These are phyloP conservation scores for Fusarium verticillioides DNA, from an alignment of 2,329 filamentous ascomycete genomes.

Conservation along the genomic window DNA sequence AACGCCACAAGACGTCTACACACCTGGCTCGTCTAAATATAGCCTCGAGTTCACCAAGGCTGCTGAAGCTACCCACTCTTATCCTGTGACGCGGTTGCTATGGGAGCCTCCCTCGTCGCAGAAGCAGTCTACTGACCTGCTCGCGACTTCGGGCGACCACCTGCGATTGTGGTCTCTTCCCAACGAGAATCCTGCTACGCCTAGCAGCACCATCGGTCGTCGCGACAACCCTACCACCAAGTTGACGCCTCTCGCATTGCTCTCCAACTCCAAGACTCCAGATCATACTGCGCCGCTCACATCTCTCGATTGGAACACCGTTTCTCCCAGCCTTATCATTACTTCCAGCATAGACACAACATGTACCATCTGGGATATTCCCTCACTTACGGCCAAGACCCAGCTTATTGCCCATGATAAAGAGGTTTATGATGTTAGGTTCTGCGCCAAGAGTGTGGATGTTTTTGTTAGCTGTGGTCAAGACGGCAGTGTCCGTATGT, in stretches of 20 bases:
- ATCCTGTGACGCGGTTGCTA: slow-evolving; percentile 92
- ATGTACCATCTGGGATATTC: slow-evolving; percentile 99
- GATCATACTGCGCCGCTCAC: slow-evolving; percentile 97
- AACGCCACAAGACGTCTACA: slow-evolving; percentile 74
- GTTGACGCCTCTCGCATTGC: slow-evolving; percentile 87
- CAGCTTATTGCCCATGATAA: slow-evolving; percentile 99
- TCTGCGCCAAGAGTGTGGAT: slow-evolving; percentile 98
- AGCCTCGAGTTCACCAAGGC: slow-evolving; percentile 91
- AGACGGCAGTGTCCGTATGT: slow-evolving; percentile 98
- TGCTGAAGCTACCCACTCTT: slow-evolving; percentile 96
- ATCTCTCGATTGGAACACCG: slow-evolving; percentile 96
- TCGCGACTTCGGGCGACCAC: slow-evolving; percentile 96
- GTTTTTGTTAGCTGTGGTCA: slow-evolving; percentile 98
- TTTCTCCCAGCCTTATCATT: slow-evolving; percentile 96
- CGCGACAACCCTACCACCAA: slow-evolving; percentile 75
- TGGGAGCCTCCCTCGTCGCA: slow-evolving; percentile 97
- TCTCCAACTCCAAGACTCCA: slow-evolving; percentile 98
- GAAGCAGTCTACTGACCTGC: slow-evolving; percentile 93
- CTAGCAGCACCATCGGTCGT: slow-evolving; percentile 75
- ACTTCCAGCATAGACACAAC: slow-evolving; percentile 99
- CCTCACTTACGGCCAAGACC: slow-evolving; percentile 95
- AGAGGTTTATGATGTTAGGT: slow-evolving; percentile 97
- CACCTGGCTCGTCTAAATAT: slow-evolving; percentile 76
- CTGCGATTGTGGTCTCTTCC: slow-evolving; percentile 94
- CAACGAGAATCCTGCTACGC: slow-evolving; percentile 66